Base-by-base conservation (phyloP, 805 yeast species). In the Ogataea methanolica region DNA sequence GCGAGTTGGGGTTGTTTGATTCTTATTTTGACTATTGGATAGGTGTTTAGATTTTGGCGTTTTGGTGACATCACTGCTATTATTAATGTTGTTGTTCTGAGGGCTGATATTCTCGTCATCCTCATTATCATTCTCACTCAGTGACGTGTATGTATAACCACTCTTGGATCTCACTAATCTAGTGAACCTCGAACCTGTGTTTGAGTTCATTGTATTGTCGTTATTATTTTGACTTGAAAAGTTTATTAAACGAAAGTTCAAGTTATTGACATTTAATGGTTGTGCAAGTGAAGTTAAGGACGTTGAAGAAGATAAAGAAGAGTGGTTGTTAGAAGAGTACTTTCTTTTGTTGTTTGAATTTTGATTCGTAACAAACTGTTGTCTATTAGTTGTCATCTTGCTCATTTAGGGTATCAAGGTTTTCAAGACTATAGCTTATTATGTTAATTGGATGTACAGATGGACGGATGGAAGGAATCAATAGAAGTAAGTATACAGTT, bases 301-400 rank as follows among this genome's bases (percentile, higher is more conserved):
- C 15, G 59, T 48, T 8, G 46, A 39, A 7, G 59, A 55, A 5
- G 56, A 51, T 15, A 51, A 48, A 5, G 54, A 48, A 4, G 59
- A 55, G 4, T 46, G 54, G 40, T 53, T 51, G 33, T 52, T 51
- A 2, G 53, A 53, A 1, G 56, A 47, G 36, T 45, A 47, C 21
- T 51, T 51, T 38, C 53, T 44, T 42, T 47, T 51, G 44, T 45
- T 45, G 33, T 39, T 43, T 12, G 43, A 47, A 22, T 38, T 37
- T 6, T 55, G 53, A 37, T 40, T 48, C 49, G 51, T 40, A 48
- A 48, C 47, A 39, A 51, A 47, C 29, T 54, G 47, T 19, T 46
- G 53, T 29, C 40, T 46, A 37, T 43, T 43, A 42, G 9, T 26
- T 26, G 31, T 26, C 31, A 26, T 26, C 9, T 7, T 26, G 11